A percentile compares a stretch with the other conserved stretches of the same genome.
Conservation (phyloP, 768 basidiomycete species). For the Pseudohyphozyma bogoriensis region DNA sequence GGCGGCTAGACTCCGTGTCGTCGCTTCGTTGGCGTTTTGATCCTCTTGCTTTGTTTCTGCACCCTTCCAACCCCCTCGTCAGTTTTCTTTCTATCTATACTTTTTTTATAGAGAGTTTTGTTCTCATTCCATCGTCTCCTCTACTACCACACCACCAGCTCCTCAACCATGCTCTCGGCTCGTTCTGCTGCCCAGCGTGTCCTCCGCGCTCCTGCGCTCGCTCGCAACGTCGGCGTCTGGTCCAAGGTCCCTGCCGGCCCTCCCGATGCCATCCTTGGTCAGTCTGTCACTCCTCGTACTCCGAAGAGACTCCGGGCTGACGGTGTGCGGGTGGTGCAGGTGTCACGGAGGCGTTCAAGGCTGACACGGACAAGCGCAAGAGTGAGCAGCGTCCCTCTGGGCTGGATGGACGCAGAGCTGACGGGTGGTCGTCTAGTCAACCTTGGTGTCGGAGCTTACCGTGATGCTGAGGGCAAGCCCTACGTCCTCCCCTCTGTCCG, state of each 20-base stretch:
- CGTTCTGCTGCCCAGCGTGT: background rate
- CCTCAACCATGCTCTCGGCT: constrained; percentile 11
- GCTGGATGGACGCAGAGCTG: too few species aligned
- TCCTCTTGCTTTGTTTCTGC: too few species aligned
- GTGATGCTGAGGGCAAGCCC: constrained; percentile 74
- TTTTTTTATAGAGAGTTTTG: too few species aligned
- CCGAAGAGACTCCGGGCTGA: too few species aligned
- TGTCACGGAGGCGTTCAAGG: constrained; percentile 76
- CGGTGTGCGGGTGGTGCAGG: constrained; percentile 1
- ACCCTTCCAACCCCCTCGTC: too few species aligned
- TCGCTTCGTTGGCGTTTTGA: too few species aligned
- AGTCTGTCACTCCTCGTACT: constrained; percentile 16
- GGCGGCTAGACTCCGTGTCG: too few species aligned
- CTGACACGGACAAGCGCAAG: constrained; percentile 62
- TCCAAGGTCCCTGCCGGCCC: constrained; percentile 73
- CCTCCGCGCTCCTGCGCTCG: constrained; percentile 1
- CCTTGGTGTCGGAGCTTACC: constrained; percentile 84
- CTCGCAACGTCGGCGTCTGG: constrained; percentile 56
- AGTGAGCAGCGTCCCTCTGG: too few species aligned
- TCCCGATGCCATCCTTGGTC: constrained; percentile 86
- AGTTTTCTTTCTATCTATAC: too few species aligned
- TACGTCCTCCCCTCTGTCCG: constrained; percentile 88
- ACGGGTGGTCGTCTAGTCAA: too few species aligned
- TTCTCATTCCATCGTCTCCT: background rate
- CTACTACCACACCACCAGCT: background rate